Percentiles rank a stretch among this genome's conserved stretches.
These are phyloP conservation scores for Capsella bursapastoris DNA, from an alignment of 345 rosid species.

Conservation along the genomic window DNA sequence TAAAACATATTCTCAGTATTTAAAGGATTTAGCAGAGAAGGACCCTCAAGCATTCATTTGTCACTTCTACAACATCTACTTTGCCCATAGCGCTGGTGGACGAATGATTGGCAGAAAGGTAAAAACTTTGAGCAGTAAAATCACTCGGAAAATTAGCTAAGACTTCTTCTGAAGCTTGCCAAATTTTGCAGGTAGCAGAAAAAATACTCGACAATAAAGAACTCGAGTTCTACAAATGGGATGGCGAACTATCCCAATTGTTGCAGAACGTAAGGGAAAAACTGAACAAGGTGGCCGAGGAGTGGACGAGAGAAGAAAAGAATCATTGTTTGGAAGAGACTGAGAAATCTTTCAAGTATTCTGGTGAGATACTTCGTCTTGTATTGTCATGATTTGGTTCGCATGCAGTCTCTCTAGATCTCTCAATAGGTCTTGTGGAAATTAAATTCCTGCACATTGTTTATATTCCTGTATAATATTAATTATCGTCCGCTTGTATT, in stretches of 20 bases:
- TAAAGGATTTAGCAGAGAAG: slow-evolving; percentile 71
- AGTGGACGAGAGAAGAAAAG: slow-evolving; percentile 93
- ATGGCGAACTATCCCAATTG: slow-evolving; percentile 72
- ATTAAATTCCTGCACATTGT: slow-evolving; percentile 34
- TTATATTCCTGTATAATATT: slow-evolving; percentile 24
- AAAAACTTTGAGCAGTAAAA: slow-evolving; percentile 6
- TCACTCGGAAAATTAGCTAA: not conserved
- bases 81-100: slow-evolving; percentile 97
- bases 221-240: slow-evolving; percentile 90
- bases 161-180: slow-evolving; percentile 19
- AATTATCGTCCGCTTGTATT: not conserved
- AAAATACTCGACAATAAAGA: slow-evolving; percentile 67
- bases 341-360: slow-evolving; percentile 85
- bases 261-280: slow-evolving; percentile 86
- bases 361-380: slow-evolving; percentile 89
- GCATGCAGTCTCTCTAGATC: slow-evolving; percentile 13
- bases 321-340: slow-evolving; percentile 94
- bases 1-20: slow-evolving; percentile 57
- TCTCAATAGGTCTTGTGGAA: slow-evolving; percentile 15
- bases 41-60: slow-evolving; percentile 97
- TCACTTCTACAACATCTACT: slow-evolving; percentile 94
- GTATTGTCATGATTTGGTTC: slow-evolving; percentile 57
- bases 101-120: slow-evolving; percentile 98
- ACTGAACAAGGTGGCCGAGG: slow-evolving; percentile 75
- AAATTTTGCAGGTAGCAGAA: slow-evolving; percentile 62